Conservation (phyloP, 495 filamentous ascomycete species). For the Lasiosphaeriaceae sp. region DNA sequence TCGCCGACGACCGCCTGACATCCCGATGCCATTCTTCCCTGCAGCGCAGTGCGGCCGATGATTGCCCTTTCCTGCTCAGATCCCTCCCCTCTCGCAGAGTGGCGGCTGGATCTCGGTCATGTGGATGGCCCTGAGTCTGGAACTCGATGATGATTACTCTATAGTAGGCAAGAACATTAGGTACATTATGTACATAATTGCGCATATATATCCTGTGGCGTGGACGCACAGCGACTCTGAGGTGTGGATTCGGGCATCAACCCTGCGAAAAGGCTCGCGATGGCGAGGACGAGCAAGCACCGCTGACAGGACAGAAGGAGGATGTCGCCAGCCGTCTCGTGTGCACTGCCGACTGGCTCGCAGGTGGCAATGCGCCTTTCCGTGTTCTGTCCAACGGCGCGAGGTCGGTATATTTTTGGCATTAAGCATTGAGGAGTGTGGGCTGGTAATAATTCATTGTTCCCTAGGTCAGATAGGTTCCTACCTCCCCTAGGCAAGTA, state of each 20-base stretch:
- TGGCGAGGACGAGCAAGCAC: neutral
- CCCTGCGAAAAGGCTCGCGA: neutral
- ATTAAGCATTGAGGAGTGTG: neutral
- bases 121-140: neutral
- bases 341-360: conserved; percentile 6
- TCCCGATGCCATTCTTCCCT: neutral
- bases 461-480: neutral
- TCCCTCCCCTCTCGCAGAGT: neutral
- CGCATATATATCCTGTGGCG: neutral
- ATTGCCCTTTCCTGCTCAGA: neutral
- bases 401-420: conserved; percentile 6
- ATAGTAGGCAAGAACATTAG: neutral
- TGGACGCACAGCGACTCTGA: neutral
- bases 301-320: neutral
- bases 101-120: neutral
- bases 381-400: neutral
- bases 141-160: neutral
- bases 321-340: neutral
- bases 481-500: no score
- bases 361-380: conserved; percentile 7
- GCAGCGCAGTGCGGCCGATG: neutral
- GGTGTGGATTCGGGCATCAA: neutral
- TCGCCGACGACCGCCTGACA: neutral
- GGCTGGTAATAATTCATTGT: neutral
- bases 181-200: neutral